Evolutionary conservation across 129 eudicot genomes (phyloP).

Genomic region (Helianthus tuberosus): DNA sequence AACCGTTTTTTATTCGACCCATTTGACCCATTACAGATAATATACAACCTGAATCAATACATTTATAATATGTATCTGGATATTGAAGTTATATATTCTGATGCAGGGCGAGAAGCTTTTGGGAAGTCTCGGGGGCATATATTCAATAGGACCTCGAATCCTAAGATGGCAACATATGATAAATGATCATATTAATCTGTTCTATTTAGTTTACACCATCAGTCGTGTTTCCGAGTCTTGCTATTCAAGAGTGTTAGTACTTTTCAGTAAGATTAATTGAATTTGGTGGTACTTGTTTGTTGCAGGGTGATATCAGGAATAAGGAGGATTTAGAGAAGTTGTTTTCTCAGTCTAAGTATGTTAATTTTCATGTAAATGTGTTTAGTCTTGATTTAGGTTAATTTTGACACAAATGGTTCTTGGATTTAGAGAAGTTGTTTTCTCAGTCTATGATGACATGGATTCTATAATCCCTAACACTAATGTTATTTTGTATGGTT

Average conservation of each 20-base stretch:
- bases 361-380: background rate
- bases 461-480: background rate
- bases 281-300: slow-evolving; percentile 7
- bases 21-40: too few relatives aligned
- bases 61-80: too few relatives aligned
- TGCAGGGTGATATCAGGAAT: slow-evolving; percentile 97
- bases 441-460: too few relatives aligned
- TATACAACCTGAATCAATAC: too few relatives aligned
- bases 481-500: background rate
- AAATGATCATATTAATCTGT: background rate
- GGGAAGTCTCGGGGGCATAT: too few relatives aligned
- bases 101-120: too few relatives aligned
- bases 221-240: background rate
- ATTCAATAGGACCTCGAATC: too few relatives aligned
- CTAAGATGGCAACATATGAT: too few relatives aligned
- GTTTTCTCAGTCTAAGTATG: slow-evolving; percentile 70
- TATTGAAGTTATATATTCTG: too few relatives aligned
- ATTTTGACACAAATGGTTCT: too few relatives aligned
- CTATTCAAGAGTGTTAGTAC: background rate
- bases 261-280: background rate
- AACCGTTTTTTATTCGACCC: too few relatives aligned
- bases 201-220: background rate
- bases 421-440: too few relatives aligned
- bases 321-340: slow-evolving; percentile 83
- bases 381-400: background rate